A percentile compares a stretch with the other conserved stretches of the same genome.
Evolutionary conservation across 164 flowering plant species (phyloP).

Genomic region (Protea cynaroides): DNA sequence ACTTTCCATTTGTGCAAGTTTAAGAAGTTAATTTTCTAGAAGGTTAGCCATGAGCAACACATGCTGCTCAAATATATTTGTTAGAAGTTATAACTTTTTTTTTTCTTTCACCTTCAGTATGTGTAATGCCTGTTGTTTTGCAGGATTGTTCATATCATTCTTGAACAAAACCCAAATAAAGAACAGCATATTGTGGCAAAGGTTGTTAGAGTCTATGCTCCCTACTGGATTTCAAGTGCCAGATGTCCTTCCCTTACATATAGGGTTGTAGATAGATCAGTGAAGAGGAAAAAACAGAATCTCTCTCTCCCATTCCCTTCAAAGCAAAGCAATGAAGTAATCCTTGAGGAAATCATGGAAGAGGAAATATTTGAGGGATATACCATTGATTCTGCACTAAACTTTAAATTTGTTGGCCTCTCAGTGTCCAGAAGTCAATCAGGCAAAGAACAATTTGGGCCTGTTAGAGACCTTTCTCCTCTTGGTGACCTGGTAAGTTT

Average conservation of each 20-base stretch:
- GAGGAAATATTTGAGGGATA: conserved; percentile 76
- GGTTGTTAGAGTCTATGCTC: conserved; percentile 70
- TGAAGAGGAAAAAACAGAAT: conserved; percentile 27
- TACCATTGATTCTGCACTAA: conserved; percentile 77
- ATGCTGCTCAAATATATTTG: conserved; percentile 3
- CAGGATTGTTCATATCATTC: conserved; percentile 83
- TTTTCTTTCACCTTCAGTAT: neutral
- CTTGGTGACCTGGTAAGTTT: conserved; percentile 80
- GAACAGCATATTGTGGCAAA: conserved; percentile 40
- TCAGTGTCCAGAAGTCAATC: conserved; percentile 54
- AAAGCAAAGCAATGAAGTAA: conserved; percentile 33
- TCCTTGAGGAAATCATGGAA: conserved; percentile 63
- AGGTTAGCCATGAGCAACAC: conserved; percentile 37
- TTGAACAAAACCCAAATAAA: conserved; percentile 61
- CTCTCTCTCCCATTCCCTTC: conserved; percentile 42
- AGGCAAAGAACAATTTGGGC: conserved; percentile 54
- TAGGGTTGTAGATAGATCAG: conserved; percentile 47
- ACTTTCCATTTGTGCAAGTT: conserved; percentile 8
- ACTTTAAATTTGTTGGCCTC: conserved; percentile 62
- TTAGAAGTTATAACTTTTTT: neutral
- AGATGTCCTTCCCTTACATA: conserved; percentile 80
- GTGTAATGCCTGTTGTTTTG: neutral
- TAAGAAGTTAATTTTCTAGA: conserved; percentile 78
- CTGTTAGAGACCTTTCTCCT: conserved; percentile 75
- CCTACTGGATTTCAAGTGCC: conserved; percentile 73